phyloP scores from a whole-genome alignment of 495 filamentous ascomycete species.

The Baudoinia panamericana region DNA sequence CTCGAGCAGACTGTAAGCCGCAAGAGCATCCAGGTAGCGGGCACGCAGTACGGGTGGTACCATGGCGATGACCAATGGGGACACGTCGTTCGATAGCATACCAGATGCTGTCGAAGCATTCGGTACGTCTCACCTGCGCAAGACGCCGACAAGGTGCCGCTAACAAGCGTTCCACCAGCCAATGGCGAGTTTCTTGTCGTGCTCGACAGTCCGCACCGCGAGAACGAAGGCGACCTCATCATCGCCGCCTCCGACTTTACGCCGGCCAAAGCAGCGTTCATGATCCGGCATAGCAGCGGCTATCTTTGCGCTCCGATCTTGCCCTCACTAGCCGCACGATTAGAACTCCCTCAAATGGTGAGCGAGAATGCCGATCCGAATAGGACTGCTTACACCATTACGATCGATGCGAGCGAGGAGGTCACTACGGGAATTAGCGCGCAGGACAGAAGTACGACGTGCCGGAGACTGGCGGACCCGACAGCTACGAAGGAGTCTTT shows the following conservation, averaged over 20 bases:
- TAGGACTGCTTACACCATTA: conserved; percentile 81
- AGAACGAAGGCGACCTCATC: conserved; percentile 97
- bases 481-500: conserved; percentile 45
- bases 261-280: conserved; percentile 81
- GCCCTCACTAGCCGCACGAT: conserved; percentile 47
- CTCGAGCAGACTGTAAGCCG: too few relatives aligned
- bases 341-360: conserved; percentile 85
- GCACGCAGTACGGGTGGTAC: too few relatives aligned
- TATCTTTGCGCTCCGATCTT: conserved; percentile 78
- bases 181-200: conserved; percentile 91
- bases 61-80: conserved; percentile 18
- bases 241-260: conserved; percentile 82
- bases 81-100: conserved; percentile 53
- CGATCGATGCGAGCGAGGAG: conserved; percentile 59
- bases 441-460: conserved; percentile 72
- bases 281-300: conserved; percentile 75
- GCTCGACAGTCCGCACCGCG: conserved; percentile 76
- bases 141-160: conserved; percentile 1
- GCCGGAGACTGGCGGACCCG: conserved; percentile 62
- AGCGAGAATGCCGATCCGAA: conserved; percentile 66
- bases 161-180: conserved; percentile 33
- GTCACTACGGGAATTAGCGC: conserved; percentile 86
- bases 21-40: too few relatives aligned
- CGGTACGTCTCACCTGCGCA: conserved; percentile 40
- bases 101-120: conserved; percentile 74